Base-by-base conservation (phyloP, 257 asterid genomes). In the Solanum bulbocastanum region DNA sequence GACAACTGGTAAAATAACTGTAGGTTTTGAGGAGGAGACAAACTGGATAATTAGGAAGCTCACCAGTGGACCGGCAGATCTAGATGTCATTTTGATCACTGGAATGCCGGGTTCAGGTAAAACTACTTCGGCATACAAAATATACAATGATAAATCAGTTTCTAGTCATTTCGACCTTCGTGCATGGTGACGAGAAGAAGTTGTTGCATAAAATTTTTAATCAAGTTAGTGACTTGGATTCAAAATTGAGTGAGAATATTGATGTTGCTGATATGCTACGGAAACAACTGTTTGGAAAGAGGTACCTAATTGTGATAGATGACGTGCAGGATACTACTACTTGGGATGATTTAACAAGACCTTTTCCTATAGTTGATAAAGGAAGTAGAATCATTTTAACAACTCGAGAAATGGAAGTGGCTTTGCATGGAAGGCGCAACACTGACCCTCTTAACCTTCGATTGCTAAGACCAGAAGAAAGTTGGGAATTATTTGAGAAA, bases 261-360 rank as follows among this genome's bases (percentile, higher is more conserved):
- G 42, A 72, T 14, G n/a, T 90, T 83, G 89, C 84, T 58, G 87
- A 40, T 30, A 8, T 15, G 32, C 39, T 90, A 20, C 30, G 68
- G 20, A 56, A 18, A 36, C 40, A 56, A 8, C 74, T 90, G 6
- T 14, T 2, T 1, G 89, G 84, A 4, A 56, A 42, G 79, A 86
- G 86, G 42, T 90, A 90, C 4, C 60, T 90, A 5, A 75, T 88
- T 6, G 88, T 90, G 8, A 5, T 90, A 56, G 92, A 90, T 87
- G 90, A 88, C 66, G n/a, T 88, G 8, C 83, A 90, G 92, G 40
- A 75, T 8, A 71, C 4, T 18, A 15, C 49, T 12, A 68, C 60
- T 0, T 90, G 89, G 92, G 85, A 88, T 30, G 74, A 27, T 2
- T 49, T 89, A 20, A 87, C 30, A 10, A 36, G 44, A 14, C 66